Conservation (phyloP, 2,329 filamentous ascomycete genomes). For the Fusarium pseudograminearum region DNA sequence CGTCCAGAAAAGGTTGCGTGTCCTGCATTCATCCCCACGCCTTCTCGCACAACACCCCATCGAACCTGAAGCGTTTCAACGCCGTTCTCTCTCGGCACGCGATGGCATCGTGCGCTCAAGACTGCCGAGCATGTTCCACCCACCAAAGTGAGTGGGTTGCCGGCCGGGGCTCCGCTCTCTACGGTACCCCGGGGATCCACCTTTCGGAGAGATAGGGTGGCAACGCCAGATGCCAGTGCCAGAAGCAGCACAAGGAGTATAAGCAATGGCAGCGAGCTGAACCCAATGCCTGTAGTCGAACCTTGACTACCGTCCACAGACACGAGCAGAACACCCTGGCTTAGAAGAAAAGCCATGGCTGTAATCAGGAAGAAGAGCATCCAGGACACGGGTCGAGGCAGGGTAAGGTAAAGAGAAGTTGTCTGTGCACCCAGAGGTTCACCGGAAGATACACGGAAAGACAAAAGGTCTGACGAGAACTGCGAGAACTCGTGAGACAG, state of each 20-base stretch:
- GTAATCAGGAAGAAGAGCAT: slow-evolving; percentile 59
- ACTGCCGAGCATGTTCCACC: slow-evolving; percentile 65
- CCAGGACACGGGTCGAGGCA: slow-evolving; percentile 61
- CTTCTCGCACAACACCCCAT: slow-evolving; percentile 62
- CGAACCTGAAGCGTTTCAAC: slow-evolving; percentile 55
- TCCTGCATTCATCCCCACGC: slow-evolving; percentile 54
- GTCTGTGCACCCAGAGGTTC: slow-evolving; percentile 59
- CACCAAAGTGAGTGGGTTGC: slow-evolving; percentile 62
- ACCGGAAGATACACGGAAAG: slow-evolving; percentile 61
- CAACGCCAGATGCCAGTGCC: slow-evolving; percentile 50
- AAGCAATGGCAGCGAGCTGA: slow-evolving; percentile 59
- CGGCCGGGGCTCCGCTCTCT: slow-evolving; percentile 53
- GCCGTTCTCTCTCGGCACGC: slow-evolving; percentile 47
- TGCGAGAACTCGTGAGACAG: slow-evolving; percentile 64
- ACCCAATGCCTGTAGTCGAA: slow-evolving; percentile 52
- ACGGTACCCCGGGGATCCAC: slow-evolving; percentile 53
- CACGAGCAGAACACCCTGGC: slow-evolving; percentile 58
- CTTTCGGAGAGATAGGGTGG: slow-evolving; percentile 56
- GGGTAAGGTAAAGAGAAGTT: slow-evolving; percentile 62
- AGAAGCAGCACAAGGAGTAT: slow-evolving; percentile 57
- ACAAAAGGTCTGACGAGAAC: slow-evolving; percentile 52
- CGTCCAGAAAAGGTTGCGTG: slow-evolving; percentile 60
- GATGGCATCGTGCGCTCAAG: slow-evolving; percentile 63
- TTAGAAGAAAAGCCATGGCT: slow-evolving; percentile 60
- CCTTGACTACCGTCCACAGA: slow-evolving; percentile 47